Evolutionary conservation across 2,329 filamentous ascomycete genomes (phyloP).

Genomic region (Penicillium hesseltinei): DNA sequence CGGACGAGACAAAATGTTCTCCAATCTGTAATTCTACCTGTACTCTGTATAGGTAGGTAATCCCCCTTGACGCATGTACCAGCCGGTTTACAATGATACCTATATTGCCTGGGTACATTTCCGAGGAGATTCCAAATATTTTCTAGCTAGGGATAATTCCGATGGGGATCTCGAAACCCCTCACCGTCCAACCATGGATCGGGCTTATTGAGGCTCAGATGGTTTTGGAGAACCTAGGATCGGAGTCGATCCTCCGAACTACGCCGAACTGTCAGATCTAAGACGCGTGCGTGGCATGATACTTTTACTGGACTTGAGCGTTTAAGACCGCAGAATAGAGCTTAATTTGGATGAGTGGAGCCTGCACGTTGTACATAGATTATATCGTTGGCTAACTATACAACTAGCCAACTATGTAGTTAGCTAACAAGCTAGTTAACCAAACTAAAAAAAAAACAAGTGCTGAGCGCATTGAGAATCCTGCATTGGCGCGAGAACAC

Average conservation of each 20-base stretch:
- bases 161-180: neutral
- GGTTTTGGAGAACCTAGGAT: constrained; percentile 2
- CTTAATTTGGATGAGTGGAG: neutral
- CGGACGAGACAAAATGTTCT: neutral
- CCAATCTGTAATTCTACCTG: neutral
- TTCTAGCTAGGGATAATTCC: too few relatives aligned
- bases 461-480: neutral
- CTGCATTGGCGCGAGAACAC: constrained; percentile 6
- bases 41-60: neutral
- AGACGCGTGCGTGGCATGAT: constrained; percentile 2
- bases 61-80: neutral
- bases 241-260: constrained; percentile 8
- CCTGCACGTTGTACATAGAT: neutral
- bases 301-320: neutral
- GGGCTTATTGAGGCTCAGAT: constrained; percentile 1
- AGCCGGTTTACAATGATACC: neutral
- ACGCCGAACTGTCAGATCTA: constrained; percentile 8
- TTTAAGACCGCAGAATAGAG: neutral
- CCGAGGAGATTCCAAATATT: neutral
- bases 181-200: constrained; percentile 1
- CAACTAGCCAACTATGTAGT: neutral
- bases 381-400: neutral
- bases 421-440: too few relatives aligned
- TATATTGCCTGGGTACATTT: neutral
- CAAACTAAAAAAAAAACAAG: neutral